Percentiles rank a stretch among this genome's conserved stretches.
Evolutionary conservation across 2,329 filamentous ascomycete genomes (phyloP).

Genomic region (Penicillium sp.): DNA sequence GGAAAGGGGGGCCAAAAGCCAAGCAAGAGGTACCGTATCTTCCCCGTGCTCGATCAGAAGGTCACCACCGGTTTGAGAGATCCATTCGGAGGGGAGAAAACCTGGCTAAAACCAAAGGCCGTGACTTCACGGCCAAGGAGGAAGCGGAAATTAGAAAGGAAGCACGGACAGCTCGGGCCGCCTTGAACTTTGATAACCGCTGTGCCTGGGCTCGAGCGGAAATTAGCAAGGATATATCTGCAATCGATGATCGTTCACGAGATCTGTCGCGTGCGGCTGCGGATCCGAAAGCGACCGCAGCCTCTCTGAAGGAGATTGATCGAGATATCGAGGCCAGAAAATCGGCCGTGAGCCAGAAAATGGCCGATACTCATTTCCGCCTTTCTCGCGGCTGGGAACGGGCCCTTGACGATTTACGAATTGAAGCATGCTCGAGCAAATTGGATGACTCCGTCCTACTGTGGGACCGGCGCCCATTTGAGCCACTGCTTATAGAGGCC

Average conservation of each 20-base stretch:
- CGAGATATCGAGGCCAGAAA: conserved; percentile 17
- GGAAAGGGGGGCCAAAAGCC: conserved; percentile 6
- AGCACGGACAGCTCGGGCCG: conserved; percentile 2
- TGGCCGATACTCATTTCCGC: conserved; percentile 27
- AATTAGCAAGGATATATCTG: conserved; percentile 15
- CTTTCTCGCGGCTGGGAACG: conserved; percentile 31
- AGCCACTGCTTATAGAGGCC: conserved; percentile 61
- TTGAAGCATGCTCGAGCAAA: conserved; percentile 30
- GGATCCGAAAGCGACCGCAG: conserved; percentile 17
- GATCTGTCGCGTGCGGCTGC: conserved; percentile 27
- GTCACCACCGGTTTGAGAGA: conserved; percentile 1
- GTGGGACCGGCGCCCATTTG: conserved; percentile 70
- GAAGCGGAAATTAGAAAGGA: neutral
- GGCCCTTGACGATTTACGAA: conserved; percentile 56
- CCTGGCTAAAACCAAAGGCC: neutral
- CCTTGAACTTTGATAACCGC: conserved; percentile 30
- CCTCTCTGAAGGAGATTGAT: conserved; percentile 24
- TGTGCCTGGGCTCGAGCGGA: conserved; percentile 11
- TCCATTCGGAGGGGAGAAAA: conserved; percentile 13
- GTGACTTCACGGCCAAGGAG: neutral
- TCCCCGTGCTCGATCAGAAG: conserved; percentile 35
- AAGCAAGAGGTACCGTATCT: conserved; percentile 24
- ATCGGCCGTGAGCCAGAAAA: conserved; percentile 5
- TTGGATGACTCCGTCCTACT: conserved; percentile 54
- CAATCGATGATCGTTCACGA: conserved; percentile 31